These are phyloP conservation scores for Nemania sp. DNA, from an alignment of 2,329 filamentous ascomycete species.

Conservation along the genomic window DNA sequence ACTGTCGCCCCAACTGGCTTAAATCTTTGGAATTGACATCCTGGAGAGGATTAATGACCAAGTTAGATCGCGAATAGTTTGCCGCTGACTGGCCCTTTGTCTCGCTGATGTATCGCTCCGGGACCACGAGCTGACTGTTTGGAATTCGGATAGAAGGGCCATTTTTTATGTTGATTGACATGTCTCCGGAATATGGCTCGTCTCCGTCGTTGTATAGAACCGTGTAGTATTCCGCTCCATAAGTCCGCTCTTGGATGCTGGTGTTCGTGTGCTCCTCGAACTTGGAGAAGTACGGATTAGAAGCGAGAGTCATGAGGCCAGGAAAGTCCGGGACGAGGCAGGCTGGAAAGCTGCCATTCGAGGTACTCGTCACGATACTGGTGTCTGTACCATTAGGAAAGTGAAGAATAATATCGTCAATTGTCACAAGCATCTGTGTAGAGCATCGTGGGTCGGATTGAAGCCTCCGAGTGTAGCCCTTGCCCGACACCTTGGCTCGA, in stretches of 20 bases:
- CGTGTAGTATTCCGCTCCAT: constrained; percentile 30
- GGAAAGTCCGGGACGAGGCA: constrained; percentile 33
- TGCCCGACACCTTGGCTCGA: no score
- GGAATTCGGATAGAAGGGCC: no score
- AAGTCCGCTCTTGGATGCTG: constrained; percentile 16
- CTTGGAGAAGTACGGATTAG: constrained; percentile 25
- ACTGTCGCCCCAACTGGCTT: constrained; percentile 26
- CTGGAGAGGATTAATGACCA: no score
- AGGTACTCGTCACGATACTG: constrained; percentile 34
- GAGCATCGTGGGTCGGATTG: constrained; percentile 28
- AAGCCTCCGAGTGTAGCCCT: neutral
- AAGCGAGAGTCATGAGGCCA: constrained; percentile 28
- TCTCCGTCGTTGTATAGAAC: constrained; percentile 20
- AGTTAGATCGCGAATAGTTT: no score
- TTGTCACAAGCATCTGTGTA: constrained; percentile 38
- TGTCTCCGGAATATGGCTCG: no score
- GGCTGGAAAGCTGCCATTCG: constrained; percentile 19
- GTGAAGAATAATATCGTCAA: constrained; percentile 41
- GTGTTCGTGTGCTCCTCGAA: constrained; percentile 4
- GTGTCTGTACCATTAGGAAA: constrained; percentile 41
- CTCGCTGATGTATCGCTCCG: no score
- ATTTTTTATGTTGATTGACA: no score
- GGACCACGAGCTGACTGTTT: no score
- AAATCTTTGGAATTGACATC: constrained; percentile 18
- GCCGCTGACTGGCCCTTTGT: no score